Evolutionary conservation across 371 early-diverging fungal species (phyloP).

Genomic region (Apophysomyces ossiformis): DNA sequence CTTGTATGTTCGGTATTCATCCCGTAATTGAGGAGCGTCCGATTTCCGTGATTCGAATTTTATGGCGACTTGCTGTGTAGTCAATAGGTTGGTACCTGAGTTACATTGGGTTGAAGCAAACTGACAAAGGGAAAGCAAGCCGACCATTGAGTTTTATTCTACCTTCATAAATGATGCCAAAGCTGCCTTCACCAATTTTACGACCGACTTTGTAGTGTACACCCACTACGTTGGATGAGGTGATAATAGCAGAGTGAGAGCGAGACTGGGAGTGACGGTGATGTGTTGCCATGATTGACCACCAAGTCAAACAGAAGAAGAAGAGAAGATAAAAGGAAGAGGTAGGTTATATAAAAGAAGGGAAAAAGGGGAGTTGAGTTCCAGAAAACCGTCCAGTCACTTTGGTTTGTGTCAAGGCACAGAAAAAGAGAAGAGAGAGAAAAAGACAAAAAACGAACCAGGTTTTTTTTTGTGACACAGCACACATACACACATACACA

Average conservation of each 20-base stretch:
- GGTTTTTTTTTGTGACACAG: not conserved
- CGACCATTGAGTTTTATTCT: slow-evolving; percentile 16
- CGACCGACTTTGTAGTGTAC: slow-evolving; percentile 91
- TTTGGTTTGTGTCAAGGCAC: not conserved
- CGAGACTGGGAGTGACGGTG: not conserved
- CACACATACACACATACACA: not conserved
- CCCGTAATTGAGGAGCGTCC: slow-evolving; percentile 88
- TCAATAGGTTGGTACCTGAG: slow-evolving; percentile 60
- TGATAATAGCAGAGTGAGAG: not conserved
- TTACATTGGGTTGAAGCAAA: not conserved
- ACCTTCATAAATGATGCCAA: slow-evolving; percentile 97
- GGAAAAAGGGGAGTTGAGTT: slow-evolving; percentile 3
- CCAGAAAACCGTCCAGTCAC: slow-evolving; percentile 8
- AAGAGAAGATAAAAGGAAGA: slow-evolving; percentile 13
- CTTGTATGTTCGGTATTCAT: slow-evolving; percentile 87
- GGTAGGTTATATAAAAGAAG: not conserved
- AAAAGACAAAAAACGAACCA: slow-evolving; percentile 14
- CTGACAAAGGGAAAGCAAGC: not conserved
- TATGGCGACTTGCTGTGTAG: slow-evolving; percentile 81
- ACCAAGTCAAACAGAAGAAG: not conserved
- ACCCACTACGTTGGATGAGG: slow-evolving; percentile 70
- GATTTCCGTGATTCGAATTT: slow-evolving; percentile 88
- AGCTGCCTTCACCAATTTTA: slow-evolving; percentile 95
- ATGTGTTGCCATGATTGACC: not conserved
- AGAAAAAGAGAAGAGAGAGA: slow-evolving; percentile 2